Evolutionary conservation across 805 yeast species (phyloP), one percentile per base, ranked within the genome.

Genomic region (Sugiyamaella chiloensis): DNA sequence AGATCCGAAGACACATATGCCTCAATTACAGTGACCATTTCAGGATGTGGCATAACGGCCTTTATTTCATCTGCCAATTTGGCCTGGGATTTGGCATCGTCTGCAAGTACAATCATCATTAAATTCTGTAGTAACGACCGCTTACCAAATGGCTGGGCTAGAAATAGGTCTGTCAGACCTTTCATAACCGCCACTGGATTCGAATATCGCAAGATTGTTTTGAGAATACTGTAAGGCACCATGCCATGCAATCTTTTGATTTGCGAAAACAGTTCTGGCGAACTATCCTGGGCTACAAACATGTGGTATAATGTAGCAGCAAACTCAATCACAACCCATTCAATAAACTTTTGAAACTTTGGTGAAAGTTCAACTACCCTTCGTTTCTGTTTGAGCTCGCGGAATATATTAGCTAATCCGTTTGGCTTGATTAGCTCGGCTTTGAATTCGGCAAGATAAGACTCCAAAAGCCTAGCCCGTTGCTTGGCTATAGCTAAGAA

Each of bases 111-210:
- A 56, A 85, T 80, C 17, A 85, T 75, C 60, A 90, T 84, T 44
- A 88, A 75, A 45, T 81, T 77, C 52, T 90, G 95, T 37, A 90
- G 62, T 16, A 90, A 67, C 0, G 89, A 83, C 43, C 74, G 74
- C 11, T 78, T 75, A 20, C 87, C 85, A 60, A 81, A 75, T 27
- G 88, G 85, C 55, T 81, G 87, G n/a, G 85, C 87, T 70, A 93
- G 78, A 55, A 91, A 80, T 50, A 91, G 63, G 58, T 88, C 96
- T 29, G 90, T 76, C 62, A 91, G 68, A 19, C 83, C 79, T 52
- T 89, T 85, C 69, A 87, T 80, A 23, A 91, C 81, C 35, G 83
- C 78, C 67, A 89, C 79, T 1, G 99, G 98, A 60, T 91, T 91
- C 0, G 98, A 87, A 51, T 84, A 80, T 59, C 81, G 76, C 60